Conservation (phyloP, 116 monocot species). For the Cymodocea nodosa region DNA sequence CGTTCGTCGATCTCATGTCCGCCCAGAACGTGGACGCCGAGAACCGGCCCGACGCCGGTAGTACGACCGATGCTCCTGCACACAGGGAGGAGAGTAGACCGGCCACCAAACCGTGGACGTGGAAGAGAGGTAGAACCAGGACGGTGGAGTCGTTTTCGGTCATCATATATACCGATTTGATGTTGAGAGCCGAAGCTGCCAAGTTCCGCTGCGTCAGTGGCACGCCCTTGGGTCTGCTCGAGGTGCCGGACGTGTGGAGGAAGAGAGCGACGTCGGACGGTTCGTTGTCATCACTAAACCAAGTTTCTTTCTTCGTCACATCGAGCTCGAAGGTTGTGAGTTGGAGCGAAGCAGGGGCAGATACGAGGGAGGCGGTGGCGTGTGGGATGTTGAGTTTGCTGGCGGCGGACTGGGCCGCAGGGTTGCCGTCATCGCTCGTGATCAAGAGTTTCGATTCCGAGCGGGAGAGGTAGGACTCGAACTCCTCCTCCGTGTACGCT, state of each 20-base stretch:
- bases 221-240: slow-evolving; percentile 91
- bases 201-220: slow-evolving; percentile 77
- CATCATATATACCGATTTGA: slow-evolving; percentile 49
- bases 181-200: slow-evolving; percentile 58
- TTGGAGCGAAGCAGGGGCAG: slow-evolving; percentile 5
- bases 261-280: slow-evolving; percentile 75
- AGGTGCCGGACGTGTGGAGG: slow-evolving; percentile 94
- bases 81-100: slow-evolving; percentile 51
- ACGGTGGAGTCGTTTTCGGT: slow-evolving; percentile 63
- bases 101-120: slow-evolving; percentile 84
- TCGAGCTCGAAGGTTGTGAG: slow-evolving; percentile 15
- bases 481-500: slow-evolving; percentile 85
- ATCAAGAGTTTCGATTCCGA: slow-evolving; percentile 59
- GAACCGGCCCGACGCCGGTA: slow-evolving; percentile 64
- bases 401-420: slow-evolving; percentile 52
- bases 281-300: slow-evolving; percentile 8
- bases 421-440: slow-evolving; percentile 47
- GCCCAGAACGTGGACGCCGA: slow-evolving; percentile 90
- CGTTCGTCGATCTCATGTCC: slow-evolving; percentile 50
- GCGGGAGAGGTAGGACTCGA: slow-evolving; percentile 94
- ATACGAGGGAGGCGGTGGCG: slow-evolving; percentile 32
- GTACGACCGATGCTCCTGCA: slow-evolving; percentile 45
- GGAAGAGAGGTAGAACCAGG: slow-evolving; percentile 82
- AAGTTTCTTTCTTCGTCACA: neutral
- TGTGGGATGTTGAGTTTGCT: slow-evolving; percentile 30